A percentile compares a stretch with the other conserved stretches of the same genome.
Conservation (phyloP, 257 asterid genomes). For the Solanum chmielewskii region DNA sequence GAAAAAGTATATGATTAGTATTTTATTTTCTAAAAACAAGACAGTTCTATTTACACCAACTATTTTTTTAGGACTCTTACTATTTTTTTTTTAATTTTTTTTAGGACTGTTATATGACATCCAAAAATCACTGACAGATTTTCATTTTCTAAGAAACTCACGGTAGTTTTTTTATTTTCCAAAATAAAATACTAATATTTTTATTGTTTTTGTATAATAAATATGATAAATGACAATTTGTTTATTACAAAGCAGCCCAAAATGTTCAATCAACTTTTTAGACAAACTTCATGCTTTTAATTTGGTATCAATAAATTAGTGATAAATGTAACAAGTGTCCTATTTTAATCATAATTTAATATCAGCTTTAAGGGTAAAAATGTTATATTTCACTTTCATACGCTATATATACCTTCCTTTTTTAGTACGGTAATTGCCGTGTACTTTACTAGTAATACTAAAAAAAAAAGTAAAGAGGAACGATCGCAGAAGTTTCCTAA, state of each 20-base stretch:
- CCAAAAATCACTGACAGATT: background rate
- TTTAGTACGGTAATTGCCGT: background rate
- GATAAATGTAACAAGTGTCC: background rate
- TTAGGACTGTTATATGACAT: background rate
- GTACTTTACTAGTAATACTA: background rate
- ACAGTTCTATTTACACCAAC: background rate
- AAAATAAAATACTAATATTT: no score
- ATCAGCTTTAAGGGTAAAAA: background rate
- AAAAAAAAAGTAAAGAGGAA: background rate
- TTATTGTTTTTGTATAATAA: no score
- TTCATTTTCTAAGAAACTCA: background rate
- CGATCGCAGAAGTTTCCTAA: background rate
- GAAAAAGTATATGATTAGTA: no score
- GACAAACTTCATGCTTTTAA: background rate
- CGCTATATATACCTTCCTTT: background rate
- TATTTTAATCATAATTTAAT: background rate
- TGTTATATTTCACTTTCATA: background rate
- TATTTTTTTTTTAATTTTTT: no score
- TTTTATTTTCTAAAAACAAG: no score
- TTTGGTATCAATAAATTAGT: background rate
- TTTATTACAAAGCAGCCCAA: background rate
- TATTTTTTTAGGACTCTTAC: no score
- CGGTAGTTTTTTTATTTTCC: background rate
- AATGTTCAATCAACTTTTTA: no score
- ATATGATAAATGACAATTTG: background rate